Conservation (phyloP, 2,329 filamentous ascomycete species). For the Exophiala calicioides region DNA sequence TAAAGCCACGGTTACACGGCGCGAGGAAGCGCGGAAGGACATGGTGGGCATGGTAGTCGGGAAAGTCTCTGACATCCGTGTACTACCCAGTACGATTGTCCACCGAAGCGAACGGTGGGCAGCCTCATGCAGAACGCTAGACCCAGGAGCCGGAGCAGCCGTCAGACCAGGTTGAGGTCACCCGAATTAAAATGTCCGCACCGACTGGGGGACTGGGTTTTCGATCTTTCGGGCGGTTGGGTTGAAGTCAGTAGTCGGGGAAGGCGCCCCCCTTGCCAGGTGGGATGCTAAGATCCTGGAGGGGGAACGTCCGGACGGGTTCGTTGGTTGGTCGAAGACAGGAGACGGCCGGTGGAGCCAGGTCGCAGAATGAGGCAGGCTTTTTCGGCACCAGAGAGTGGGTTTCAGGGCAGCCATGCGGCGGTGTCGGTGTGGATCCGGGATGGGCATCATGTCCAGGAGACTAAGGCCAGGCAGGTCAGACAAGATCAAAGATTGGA, state of each 20-base stretch:
- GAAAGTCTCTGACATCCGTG: constrained; percentile 28
- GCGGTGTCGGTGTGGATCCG: constrained; percentile 23
- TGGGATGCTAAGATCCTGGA: constrained; percentile 8
- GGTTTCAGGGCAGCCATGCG: constrained; percentile 28
- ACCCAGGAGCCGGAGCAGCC: constrained; percentile 25
- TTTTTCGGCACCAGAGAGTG: constrained; percentile 11
- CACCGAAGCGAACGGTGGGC: constrained; percentile 25
- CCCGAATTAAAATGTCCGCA: constrained; percentile 23
- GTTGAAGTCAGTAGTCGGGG: constrained; percentile 8
- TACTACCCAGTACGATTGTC: constrained; percentile 22
- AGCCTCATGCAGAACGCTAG: constrained; percentile 26
- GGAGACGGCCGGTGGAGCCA: constrained; percentile 4
- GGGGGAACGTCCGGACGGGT: constrained; percentile 9
- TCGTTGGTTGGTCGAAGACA: neutral
- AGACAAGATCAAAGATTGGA: neutral
- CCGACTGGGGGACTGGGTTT: constrained; percentile 14
- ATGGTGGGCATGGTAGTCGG: constrained; percentile 21
- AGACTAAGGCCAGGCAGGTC: neutral
- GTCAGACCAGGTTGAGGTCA: constrained; percentile 23
- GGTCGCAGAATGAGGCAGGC: constrained; percentile 15
- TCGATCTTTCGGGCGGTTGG: too few relatives aligned
- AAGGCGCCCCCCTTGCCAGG: constrained; percentile 2
- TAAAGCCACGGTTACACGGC: constrained; percentile 27
- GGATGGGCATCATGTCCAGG: constrained; percentile 14
- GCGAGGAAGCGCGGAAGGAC: constrained; percentile 21